phyloP scores from a whole-genome alignment of 495 filamentous ascomycete genomes.

The Sphaerosporella brunnea region DNA sequence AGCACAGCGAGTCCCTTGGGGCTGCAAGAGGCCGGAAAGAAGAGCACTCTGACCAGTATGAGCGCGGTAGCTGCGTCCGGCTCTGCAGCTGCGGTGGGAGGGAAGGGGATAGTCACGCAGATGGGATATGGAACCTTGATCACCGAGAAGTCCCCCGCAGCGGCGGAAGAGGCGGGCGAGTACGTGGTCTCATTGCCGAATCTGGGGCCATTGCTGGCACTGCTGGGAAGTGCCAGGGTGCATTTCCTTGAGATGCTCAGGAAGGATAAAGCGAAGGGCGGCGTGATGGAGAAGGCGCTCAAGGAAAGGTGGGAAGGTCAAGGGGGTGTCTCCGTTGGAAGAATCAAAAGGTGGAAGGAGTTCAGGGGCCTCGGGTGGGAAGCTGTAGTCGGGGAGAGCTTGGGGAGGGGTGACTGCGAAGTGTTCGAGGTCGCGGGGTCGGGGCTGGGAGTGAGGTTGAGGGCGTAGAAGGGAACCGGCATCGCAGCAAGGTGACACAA shows the following conservation, averaged over 20 bases:
- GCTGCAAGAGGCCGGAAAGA: not conserved
- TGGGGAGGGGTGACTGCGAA: not conserved
- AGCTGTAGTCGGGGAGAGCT: not conserved
- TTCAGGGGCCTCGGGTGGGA: not conserved
- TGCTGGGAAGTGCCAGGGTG: not conserved
- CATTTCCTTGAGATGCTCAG: not conserved
- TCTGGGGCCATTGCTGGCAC: not conserved
- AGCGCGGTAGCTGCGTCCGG: not conserved
- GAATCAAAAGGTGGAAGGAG: not conserved
- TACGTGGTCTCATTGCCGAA: not conserved
- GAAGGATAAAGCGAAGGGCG: slow-evolving; percentile 2
- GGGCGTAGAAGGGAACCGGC: too few relatives aligned
- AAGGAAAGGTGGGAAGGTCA: not conserved
- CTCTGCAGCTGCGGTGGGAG: not conserved
- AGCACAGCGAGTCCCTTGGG: not conserved
- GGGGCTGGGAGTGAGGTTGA: not conserved
- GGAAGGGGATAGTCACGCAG: not conserved
- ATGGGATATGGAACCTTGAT: too few relatives aligned
- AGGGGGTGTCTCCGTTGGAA: not conserved
- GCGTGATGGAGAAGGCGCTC: slow-evolving; percentile 1
- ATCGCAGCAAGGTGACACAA: too few relatives aligned
- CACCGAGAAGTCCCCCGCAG: too few relatives aligned
- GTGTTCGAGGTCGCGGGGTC: not conserved
- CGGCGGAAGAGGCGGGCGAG: not conserved
- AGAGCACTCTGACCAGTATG: not conserved